Evolutionary conservation across 495 filamentous ascomycete species (phyloP), one percentile per base, ranked within the genome.

Genomic region (Cercophora newfieldiana): DNA sequence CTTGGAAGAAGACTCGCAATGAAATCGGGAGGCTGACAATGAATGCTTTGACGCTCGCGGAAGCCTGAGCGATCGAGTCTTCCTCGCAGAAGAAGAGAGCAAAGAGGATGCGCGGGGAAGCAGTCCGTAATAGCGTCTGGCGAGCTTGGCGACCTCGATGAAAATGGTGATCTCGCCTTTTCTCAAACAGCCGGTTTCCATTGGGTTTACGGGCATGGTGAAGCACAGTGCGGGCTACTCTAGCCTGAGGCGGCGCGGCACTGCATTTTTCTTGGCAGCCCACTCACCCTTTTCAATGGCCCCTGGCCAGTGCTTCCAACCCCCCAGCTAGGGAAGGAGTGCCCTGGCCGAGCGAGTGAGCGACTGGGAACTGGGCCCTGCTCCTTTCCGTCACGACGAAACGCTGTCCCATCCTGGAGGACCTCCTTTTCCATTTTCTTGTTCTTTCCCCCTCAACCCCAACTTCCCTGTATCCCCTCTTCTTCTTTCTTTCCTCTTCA

Each of bases 341-440:
- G 55, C 61, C 62, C 59, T 65, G 53, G 58, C 62, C 57, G 64
- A 44, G 58, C 58, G 31, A 31, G 24, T 48, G 26, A 53, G 48
- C 31, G 61, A 53, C 48, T 24, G 48, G 12, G 61, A 55, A 66
- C 68, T 70, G 66, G 68, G 66, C 64, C 70, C 65, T 68, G 61
- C 73, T 69, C 71, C 68, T 66, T n/a, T 67, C 66, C 69, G 64
- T 67, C 47, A 65, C 65, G 67, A 65, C 69, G 70, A 70, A 71
- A 72, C 71, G 59, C 37, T 33, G 37, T 14, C 57, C 63, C 66
- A 71, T 74, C 72, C 70, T 72, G 72, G 69, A 67, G 67, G 70
- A 49, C 66, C 68, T 72, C 68, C 74, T 70, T 71, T 72, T 66
- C 69, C 64, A 55, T 63, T 73, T 74, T 69, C 66, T 50, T 71